Percentiles rank a stretch among this genome's conserved stretches.
phyloP scores from a whole-genome alignment of 2,329 filamentous ascomycete genomes.

The Cyphellophora europaea region DNA sequence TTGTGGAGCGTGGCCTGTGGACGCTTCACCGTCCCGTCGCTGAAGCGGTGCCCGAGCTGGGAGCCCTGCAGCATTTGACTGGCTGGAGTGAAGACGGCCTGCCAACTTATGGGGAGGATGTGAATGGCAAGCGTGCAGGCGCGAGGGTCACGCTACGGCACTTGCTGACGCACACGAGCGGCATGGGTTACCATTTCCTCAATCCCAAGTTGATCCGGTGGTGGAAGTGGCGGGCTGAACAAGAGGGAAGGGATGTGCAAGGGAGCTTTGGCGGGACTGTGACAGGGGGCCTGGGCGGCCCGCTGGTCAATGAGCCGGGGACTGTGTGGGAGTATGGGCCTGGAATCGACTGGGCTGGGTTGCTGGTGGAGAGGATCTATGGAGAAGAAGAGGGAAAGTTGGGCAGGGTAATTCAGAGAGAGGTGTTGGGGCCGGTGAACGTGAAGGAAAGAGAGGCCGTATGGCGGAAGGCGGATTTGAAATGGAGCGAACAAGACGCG shows the following conservation, averaged over 20 bases:
- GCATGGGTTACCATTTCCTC: conserved; percentile 13
- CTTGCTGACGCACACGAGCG: conserved; percentile 15
- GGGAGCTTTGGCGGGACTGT: conserved; percentile 3
- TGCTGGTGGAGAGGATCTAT: conserved; percentile 40
- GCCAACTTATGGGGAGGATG: too few relatives aligned
- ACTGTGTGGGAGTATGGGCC: conserved; percentile 41
- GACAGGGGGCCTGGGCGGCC: conserved; percentile 1
- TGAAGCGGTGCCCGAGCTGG: conserved; percentile 38
- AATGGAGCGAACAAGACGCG: neutral
- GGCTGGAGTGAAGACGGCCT: conserved; percentile 27
- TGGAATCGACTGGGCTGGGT: conserved; percentile 45
- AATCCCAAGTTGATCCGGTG: conserved; percentile 10
- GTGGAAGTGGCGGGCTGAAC: conserved; percentile 5
- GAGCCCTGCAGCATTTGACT: conserved; percentile 37
- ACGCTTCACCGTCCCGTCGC: conserved; percentile 38
- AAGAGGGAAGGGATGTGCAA: neutral
- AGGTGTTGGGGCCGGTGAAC: conserved; percentile 37
- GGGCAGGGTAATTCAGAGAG: conserved; percentile 34
- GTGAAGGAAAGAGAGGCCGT: conserved; percentile 22
- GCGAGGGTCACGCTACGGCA: conserved; percentile 14
- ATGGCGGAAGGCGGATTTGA: neutral
- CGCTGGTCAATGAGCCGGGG: conserved; percentile 29
- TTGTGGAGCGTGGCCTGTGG: conserved; percentile 44
- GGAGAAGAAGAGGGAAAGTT: conserved; percentile 25
- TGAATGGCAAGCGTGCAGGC: conserved; percentile 12